These are phyloP conservation scores for Colletotrichum higginsianum DNA, from an alignment of 2,329 filamentous ascomycete species.

Conservation along the genomic window DNA sequence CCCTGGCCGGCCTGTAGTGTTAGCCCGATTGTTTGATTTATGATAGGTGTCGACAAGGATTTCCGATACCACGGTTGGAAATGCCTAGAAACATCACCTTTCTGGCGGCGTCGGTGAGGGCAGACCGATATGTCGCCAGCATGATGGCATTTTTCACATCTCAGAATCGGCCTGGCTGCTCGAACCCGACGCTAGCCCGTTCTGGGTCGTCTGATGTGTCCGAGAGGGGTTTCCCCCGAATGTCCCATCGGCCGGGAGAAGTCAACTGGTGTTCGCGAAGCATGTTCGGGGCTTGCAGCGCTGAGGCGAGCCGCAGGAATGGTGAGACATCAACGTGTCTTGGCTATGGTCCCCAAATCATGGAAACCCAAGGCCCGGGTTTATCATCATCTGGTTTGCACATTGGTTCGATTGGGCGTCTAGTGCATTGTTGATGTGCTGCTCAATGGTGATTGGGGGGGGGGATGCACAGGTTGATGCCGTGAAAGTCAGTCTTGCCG, in stretches of 20 bases:
- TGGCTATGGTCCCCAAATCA: constrained; percentile 32
- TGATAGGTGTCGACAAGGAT: constrained; percentile 21
- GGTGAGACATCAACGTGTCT: constrained; percentile 37
- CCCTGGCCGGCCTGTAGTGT: neutral
- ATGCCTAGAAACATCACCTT: constrained; percentile 1
- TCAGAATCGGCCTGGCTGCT: neutral
- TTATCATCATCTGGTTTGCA: constrained; percentile 30
- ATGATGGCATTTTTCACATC: constrained; percentile 11
- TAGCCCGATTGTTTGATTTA: constrained; percentile 1
- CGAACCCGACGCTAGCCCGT: constrained; percentile 6
- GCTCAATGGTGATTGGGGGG: neutral
- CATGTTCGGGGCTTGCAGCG: constrained; percentile 36
- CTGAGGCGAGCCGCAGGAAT: constrained; percentile 37
- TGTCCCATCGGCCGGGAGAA: constrained; percentile 15
- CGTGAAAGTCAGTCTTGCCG: neutral
- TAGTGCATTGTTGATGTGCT: neutral
- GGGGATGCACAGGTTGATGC: constrained; percentile 1
- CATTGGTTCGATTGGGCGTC: constrained; percentile 13
- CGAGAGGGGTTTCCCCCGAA: constrained; percentile 8
- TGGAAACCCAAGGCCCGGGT: constrained; percentile 29
- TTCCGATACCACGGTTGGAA: constrained; percentile 14
- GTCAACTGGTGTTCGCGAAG: constrained; percentile 33
- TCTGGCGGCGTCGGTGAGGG: neutral
- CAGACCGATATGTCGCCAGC: constrained; percentile 19
- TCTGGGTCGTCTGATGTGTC: constrained; percentile 34